Evolutionary conservation across 2,329 filamentous ascomycete genomes (phyloP).

Genomic region (Xenoacremonium recifei): DNA sequence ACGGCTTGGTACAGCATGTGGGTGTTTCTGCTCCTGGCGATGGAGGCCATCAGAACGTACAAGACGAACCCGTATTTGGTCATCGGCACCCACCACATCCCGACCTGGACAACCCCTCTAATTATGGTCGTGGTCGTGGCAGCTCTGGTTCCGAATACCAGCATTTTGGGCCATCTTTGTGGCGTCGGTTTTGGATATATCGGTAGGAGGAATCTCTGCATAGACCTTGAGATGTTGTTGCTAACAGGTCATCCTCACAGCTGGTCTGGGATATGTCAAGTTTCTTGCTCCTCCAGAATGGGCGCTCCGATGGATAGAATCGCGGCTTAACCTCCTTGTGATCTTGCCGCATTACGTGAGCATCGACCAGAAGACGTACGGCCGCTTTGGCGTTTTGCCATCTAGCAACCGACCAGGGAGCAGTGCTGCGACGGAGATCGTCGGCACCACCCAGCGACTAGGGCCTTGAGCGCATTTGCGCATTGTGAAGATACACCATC

Average conservation of each 20-base stretch:
- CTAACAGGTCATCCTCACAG: slow-evolving; percentile 41
- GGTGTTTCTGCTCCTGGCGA: slow-evolving; percentile 84
- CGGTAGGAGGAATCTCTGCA: too few species aligned
- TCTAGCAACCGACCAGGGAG: slow-evolving; percentile 42
- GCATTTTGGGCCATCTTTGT: slow-evolving; percentile 82
- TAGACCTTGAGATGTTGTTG: not conserved
- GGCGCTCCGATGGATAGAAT: slow-evolving; percentile 83
- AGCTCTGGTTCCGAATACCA: slow-evolving; percentile 76
- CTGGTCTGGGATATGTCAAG: slow-evolving; percentile 84
- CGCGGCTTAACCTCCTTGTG: slow-evolving; percentile 79
- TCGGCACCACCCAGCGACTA: slow-evolving; percentile 62
- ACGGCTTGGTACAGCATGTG: slow-evolving; percentile 63
- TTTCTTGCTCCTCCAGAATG: slow-evolving; percentile 88
- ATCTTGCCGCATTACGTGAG: slow-evolving; percentile 89
- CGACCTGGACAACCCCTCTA: slow-evolving; percentile 90
- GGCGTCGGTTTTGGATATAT: slow-evolving; percentile 83
- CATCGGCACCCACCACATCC: slow-evolving; percentile 64
- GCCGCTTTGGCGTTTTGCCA: slow-evolving; percentile 85
- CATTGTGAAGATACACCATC: slow-evolving; percentile 4
- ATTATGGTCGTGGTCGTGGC: slow-evolving; percentile 71
- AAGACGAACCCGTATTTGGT: slow-evolving; percentile 76
- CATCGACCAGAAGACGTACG: slow-evolving; percentile 94
- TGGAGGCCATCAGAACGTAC: slow-evolving; percentile 84
- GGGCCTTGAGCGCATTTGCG: slow-evolving; percentile 53
- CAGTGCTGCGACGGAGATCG: slow-evolving; percentile 56